Evolutionary conservation across 805 yeast species (phyloP).

Genomic region (Kuraishia cidri): DNA sequence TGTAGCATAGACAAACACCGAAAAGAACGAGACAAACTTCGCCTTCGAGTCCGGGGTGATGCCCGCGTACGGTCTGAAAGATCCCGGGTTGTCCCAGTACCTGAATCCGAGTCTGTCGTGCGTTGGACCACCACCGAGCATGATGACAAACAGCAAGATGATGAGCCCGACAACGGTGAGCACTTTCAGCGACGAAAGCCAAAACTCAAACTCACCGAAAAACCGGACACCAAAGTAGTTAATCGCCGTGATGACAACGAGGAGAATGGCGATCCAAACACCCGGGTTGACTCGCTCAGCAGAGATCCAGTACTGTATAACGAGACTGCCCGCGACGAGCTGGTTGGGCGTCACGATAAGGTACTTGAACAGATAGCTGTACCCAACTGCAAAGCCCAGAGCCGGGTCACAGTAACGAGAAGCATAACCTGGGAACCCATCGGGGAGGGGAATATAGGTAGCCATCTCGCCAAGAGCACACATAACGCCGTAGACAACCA

Average conservation of each 20-base stretch:
- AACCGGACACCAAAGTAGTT: conserved; percentile 38
- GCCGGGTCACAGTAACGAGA: conserved; percentile 44
- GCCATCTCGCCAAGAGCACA: conserved; percentile 50
- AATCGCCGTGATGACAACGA: conserved; percentile 29
- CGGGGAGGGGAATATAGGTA: conserved; percentile 42
- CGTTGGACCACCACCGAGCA: conserved; percentile 73
- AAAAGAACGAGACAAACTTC: conserved; percentile 40
- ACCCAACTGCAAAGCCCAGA: conserved; percentile 50
- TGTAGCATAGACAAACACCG: conserved; percentile 43
- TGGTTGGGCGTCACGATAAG: conserved; percentile 48
- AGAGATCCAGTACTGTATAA: conserved; percentile 43
- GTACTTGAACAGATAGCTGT: conserved; percentile 41
- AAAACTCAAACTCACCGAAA: conserved; percentile 41
- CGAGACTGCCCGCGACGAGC: conserved; percentile 46
- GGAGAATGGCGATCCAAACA: conserved; percentile 37
- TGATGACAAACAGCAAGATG: conserved; percentile 49
- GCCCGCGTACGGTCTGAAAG: conserved; percentile 31
- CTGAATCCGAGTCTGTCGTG: conserved; percentile 48
- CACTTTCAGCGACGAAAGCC: conserved; percentile 60
- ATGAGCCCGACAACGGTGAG: conserved; percentile 61
- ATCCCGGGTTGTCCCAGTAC: conserved; percentile 35
- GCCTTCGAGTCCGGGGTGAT: conserved; percentile 32
- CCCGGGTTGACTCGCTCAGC: conserved; percentile 41
- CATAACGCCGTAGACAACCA: conserved; percentile 59
- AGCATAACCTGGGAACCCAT: conserved; percentile 47